Evolutionary conservation across 441 rosid species (phyloP).

Genomic region (Aquilaria agallochum): DNA sequence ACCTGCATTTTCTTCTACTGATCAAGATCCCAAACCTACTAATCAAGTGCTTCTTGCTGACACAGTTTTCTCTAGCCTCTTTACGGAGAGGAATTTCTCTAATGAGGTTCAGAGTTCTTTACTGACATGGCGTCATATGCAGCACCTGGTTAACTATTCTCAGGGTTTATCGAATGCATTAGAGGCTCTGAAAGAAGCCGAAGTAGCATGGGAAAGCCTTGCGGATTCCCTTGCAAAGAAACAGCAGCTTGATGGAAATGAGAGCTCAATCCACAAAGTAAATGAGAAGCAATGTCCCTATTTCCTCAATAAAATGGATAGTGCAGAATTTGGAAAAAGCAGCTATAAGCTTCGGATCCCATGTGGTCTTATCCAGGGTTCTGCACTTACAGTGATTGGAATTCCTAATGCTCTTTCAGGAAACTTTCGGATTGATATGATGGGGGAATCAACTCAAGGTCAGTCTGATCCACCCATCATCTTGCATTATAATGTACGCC

Average conservation of each 20-base stretch:
- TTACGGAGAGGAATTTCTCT: constrained; percentile 56
- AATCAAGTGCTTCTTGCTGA: constrained; percentile 52
- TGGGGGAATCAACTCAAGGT: constrained; percentile 85
- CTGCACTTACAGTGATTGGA: constrained; percentile 86
- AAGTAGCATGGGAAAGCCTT: constrained; percentile 72
- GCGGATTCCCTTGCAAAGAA: constrained; percentile 60
- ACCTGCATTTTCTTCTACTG: constrained; percentile 35
- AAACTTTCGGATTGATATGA: constrained; percentile 71
- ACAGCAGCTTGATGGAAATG: constrained; percentile 40
- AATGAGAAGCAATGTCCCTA: constrained; percentile 84
- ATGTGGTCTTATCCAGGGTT: constrained; percentile 94
- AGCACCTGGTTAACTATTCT: constrained; percentile 50
- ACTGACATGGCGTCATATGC: constrained; percentile 72
- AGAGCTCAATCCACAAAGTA: constrained; percentile 36
- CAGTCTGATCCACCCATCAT: constrained; percentile 93
- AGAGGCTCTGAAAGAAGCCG: constrained; percentile 88
- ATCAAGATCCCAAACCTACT: constrained; percentile 45
- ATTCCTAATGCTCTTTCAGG: constrained; percentile 85
- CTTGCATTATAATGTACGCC: constrained; percentile 91
- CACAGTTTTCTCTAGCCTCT: constrained; percentile 44
- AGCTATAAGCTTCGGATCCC: constrained; percentile 58
- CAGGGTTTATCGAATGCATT: constrained; percentile 63
- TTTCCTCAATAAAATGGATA: constrained; percentile 76
- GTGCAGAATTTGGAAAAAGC: constrained; percentile 41
- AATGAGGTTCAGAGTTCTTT: constrained; percentile 53